Percentiles rank a stretch among this genome's conserved stretches.
Evolutionary conservation across 225 moss, liverwort and hornwort species (phyloP).

Genomic region (Anthoceros angustus): DNA sequence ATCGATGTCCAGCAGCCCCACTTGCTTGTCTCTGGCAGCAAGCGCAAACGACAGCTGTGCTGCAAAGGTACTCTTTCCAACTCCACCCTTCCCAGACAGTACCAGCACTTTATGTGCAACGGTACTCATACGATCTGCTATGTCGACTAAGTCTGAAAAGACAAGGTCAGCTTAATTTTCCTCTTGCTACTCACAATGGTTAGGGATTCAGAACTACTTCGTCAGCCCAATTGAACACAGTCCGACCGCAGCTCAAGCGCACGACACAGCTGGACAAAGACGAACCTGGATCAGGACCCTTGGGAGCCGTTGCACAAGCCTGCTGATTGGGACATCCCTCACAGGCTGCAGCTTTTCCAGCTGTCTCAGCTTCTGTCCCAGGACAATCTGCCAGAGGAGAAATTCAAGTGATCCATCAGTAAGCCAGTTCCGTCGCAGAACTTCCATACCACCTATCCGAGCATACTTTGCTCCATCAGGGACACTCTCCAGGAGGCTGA

Average conservation of each 20-base stretch:
- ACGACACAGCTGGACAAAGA: not conserved
- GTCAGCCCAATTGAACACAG: no score
- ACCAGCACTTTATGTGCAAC: constrained; percentile 90
- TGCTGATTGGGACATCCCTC: constrained; percentile 93
- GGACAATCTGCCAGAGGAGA: constrained; percentile 46
- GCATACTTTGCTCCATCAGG: not conserved
- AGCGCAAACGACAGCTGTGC: constrained; percentile 81
- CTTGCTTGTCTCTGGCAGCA: constrained; percentile 75
- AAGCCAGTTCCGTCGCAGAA: not conserved
- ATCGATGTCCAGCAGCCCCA: constrained; percentile 83
- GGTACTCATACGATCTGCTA: constrained; percentile 73
- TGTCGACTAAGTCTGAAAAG: constrained; percentile 51
- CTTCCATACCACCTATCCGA: not conserved
- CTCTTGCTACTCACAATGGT: no score
- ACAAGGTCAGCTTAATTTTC: not conserved
- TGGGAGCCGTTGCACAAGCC: constrained; percentile 74
- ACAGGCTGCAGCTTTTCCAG: constrained; percentile 81
- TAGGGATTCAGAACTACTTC: no score
- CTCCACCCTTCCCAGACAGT: constrained; percentile 86
- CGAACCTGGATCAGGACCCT: constrained; percentile 90
- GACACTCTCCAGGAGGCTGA: not conserved
- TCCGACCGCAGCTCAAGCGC: not conserved
- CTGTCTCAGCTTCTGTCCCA: constrained; percentile 80
- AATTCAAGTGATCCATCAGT: no score
- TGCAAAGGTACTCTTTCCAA: constrained; percentile 94